Evolutionary conservation across 345 rosid species (phyloP), one percentile per base, ranked within the genome.

Genomic region (Toxicodendron radicans): DNA sequence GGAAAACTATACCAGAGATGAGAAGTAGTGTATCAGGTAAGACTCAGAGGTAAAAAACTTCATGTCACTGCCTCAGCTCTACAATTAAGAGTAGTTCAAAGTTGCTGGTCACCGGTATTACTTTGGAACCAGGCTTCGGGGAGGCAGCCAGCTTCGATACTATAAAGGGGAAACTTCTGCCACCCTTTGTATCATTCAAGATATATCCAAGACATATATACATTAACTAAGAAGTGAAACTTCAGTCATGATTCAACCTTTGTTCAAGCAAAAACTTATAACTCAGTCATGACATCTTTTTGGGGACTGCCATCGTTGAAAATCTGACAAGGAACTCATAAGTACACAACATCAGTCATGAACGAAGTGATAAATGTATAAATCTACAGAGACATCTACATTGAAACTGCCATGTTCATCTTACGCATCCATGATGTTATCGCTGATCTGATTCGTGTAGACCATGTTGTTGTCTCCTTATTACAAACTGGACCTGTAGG

Each of bases 401-500:
- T 45, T 32, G 76, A 76, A 58, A 74, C 68, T 20, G 58, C 54
- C 64, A 68, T 58, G 52, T 73, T 69, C 48, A 69, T 71, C 73
- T 53, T 75, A 46, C 59, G 54, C 69, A 80, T 71, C 80, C 76
- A 64, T 21, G 70, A 78, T 41, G 77, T 58, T 62, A 76, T 38
- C 18, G 69, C 77, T 18, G 83, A 81, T 63, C 27, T 70, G 21
- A 80, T 58, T 9, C 10, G 73, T 56, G 66, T 66, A 0, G 76
- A 20, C 20, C 75, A 46, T 0, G 66, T 18, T 24, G 80, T 54
- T 3, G 27, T 46, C 77, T 82, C 89, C 85, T 77, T 82, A 30
- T 73, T 67, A 81, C 80, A 80, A 83, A 84, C 90, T 74, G 75
- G 83, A 78, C 45, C 71, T 14, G 30, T 67, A 70, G 75, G 51